Base-by-base conservation (phyloP, 768 basidiomycete species). In the Favolaschia claudopus region DNA sequence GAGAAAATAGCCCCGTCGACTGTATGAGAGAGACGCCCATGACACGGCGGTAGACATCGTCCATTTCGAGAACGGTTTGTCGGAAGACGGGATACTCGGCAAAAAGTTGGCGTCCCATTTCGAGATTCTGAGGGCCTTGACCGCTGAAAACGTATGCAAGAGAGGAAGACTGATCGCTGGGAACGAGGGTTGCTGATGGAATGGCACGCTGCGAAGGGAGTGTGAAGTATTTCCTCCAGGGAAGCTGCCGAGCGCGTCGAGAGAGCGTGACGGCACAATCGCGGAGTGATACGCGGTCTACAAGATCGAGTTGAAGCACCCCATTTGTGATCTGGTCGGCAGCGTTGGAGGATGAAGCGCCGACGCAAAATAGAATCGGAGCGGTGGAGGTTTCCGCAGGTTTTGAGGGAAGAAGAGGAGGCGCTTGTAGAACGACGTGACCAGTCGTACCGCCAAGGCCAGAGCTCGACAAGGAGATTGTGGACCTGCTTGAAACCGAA, bases 111-210 rank as follows among this genome's bases (percentile, higher is more conserved):
- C 74, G 70, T 1, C 76, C 76, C 72, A 75, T 70, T 64, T 70
- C 31, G 24, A 70, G 58, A 51, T 77, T 66, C 55, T 77, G 75
- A 1, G 73, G 69, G 3, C 75, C 75, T 43, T 76, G 75, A 7
- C 75, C 75, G 17, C 67, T 67, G 58, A 76, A 74, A 12, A 73
- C 68, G 37, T 70, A 77, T 4, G 70, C 71, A 25, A 77, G 29
- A 0, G 71, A 67, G 13, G 61, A 50, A 2, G 52, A 19, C n/a
- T n/a, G n/a, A 0, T 36, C 45, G 10, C 47, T 46, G 1, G 67
- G 62, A 5, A 62, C 55, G 24, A 72, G 58, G 3, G 37, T 48
- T 0, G 72, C 63, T 4, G 59, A 54, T 10, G 25, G 13, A 12
- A 44, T 34, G 6, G n/a, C 42, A 45, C 39, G 70, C 2, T 38